Conservation (phyloP, 148 eudicot species). For the Cornus florida region DNA sequence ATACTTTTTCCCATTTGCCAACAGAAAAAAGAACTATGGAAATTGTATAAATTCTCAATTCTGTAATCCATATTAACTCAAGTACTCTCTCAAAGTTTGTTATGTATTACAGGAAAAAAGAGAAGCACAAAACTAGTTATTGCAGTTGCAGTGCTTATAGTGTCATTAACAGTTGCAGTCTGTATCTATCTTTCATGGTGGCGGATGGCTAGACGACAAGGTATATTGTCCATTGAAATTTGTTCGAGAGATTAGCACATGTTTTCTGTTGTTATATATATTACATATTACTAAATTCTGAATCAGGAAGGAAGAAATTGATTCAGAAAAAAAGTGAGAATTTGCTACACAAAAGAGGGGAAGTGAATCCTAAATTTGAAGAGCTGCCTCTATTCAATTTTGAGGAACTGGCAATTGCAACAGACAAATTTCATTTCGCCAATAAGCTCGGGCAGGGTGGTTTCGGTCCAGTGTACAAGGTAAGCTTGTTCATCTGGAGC, state of each 20-base stretch:
- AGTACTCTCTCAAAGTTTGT: background rate
- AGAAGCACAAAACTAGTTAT: background rate
- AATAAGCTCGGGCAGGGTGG: constrained; percentile 42
- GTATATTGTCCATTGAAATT: background rate
- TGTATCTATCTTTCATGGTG: constrained; percentile 18
- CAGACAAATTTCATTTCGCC: constrained; percentile 14
- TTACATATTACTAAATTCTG: background rate
- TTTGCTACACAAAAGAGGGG: background rate
- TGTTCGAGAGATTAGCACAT: background rate
- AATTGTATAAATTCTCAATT: no score
- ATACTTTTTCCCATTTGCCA: no score
- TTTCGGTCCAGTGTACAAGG: constrained; percentile 41
- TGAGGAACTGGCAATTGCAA: constrained; percentile 22
- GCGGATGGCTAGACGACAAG: constrained; percentile 21
- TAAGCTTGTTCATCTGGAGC: background rate
- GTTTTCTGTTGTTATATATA: background rate
- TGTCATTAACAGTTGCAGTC: background rate
- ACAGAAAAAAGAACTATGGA: no score
- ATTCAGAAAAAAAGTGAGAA: no score
- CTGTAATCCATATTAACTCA: background rate
- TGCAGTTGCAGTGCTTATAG: background rate
- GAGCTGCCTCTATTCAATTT: constrained; percentile 28
- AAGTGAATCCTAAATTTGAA: background rate
- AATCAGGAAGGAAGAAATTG: background rate
- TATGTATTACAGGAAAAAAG: background rate